These are phyloP conservation scores for Aurinia saxatilis DNA, from an alignment of 345 rosid species.

Conservation along the genomic window DNA sequence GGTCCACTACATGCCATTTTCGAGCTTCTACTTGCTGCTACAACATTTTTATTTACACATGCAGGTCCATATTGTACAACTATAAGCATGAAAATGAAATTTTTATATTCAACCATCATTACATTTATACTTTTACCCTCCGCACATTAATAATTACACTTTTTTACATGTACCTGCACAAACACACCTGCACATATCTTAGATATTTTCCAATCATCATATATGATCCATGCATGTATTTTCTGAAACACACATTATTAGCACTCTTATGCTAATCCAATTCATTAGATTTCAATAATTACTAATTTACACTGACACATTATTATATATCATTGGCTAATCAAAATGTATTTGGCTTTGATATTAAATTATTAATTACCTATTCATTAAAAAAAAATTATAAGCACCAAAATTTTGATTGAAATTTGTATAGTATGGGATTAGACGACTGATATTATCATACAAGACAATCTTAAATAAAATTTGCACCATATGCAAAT, in stretches of 20 bases:
- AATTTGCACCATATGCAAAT: too few species aligned
- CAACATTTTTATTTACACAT: conserved; percentile 1
- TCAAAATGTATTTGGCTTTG: too few species aligned
- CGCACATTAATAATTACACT: conserved; percentile 3
- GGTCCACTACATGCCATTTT: conserved; percentile 18
- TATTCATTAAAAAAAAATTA: too few species aligned
- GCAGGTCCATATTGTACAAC: conserved; percentile 21
- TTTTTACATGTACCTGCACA: conserved; percentile 9
- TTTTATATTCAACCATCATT: neutral
- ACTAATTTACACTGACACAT: too few species aligned
- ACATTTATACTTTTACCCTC: conserved; percentile 4
- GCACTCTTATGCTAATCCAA: too few species aligned
- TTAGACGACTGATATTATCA: too few species aligned
- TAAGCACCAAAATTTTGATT: too few species aligned
- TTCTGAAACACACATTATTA: neutral
- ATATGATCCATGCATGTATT: neutral
- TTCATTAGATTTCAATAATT: too few species aligned
- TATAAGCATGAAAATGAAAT: conserved; percentile 1
- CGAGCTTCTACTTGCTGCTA: conserved; percentile 1
- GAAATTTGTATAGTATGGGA: too few species aligned
- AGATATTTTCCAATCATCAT: conserved; percentile 5
- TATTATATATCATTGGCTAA: too few species aligned
- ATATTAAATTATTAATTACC: too few species aligned
- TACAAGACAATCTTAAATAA: too few species aligned
- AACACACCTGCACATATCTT: neutral